Conservation (phyloP, 2,329 filamentous ascomycete species). For the Epichloe sibirici region DNA sequence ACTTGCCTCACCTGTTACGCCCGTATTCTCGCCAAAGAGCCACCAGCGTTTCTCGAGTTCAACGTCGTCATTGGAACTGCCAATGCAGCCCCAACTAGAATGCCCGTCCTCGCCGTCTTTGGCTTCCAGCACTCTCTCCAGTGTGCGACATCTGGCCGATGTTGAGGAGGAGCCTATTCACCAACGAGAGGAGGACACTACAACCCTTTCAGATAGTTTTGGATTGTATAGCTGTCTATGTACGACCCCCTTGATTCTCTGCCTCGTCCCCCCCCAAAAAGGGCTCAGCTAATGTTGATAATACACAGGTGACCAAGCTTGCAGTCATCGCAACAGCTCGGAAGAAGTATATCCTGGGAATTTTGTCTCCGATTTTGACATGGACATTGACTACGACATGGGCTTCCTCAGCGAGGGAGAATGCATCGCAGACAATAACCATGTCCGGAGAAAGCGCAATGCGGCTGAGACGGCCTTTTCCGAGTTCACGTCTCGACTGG, state of each 20-base stretch:
- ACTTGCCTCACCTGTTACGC: constrained; percentile 56
- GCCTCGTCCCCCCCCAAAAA: too few relatives aligned
- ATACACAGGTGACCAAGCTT: constrained; percentile 46
- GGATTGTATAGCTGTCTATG: constrained; percentile 59
- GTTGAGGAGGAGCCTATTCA: constrained; percentile 75
- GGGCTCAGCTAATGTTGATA: constrained; percentile 10
- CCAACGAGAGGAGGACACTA: constrained; percentile 48
- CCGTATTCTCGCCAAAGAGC: constrained; percentile 54
- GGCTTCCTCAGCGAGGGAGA: constrained; percentile 56
- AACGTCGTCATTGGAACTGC: constrained; percentile 61
- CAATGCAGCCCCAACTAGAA: constrained; percentile 18
- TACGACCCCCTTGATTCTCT: constrained; percentile 32
- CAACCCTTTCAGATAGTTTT: constrained; percentile 18
- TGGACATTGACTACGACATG: constrained; percentile 54
- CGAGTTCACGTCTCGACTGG: constrained; percentile 52
- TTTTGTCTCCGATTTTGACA: constrained; percentile 31
- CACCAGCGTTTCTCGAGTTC: constrained; percentile 62
- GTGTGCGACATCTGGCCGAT: constrained; percentile 61
- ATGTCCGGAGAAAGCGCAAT: constrained; percentile 40
- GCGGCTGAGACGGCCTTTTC: constrained; percentile 47
- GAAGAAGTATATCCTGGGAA: constrained; percentile 25
- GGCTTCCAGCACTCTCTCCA: constrained; percentile 33
- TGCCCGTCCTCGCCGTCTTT: constrained; percentile 12
- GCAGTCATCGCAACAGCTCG: constrained; percentile 39
- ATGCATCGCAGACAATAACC: constrained; percentile 30